Evolutionary conservation across 352 stramenopile species (phyloP), one percentile per base, ranked within the genome.

Genomic region (Globisporangium rhizosaccharum): DNA sequence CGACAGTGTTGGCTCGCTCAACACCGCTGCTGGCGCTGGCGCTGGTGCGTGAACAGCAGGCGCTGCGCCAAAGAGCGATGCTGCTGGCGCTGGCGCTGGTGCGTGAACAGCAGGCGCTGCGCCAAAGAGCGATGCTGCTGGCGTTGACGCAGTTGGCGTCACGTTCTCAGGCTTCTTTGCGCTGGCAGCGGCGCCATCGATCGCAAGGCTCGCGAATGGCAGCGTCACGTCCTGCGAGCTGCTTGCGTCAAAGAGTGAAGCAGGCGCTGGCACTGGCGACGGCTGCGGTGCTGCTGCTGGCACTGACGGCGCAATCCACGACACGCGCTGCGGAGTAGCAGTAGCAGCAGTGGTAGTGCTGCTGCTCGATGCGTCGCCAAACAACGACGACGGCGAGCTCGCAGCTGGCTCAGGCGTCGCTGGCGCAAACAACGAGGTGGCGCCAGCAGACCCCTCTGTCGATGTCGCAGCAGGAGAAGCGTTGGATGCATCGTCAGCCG

Each of bases 91-190:
- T 18, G 39, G 39, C 12, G 39, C 39, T 12, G 39, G 39, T 45
- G 39, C 14, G 2, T 15, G 39, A 45, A 45, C 18, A 6, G 39
- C 54, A 33, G 18, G 25, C 12, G 57, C 39, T 25, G 49, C 65
- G 48, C 18, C 46, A 51, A 68, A 75, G 41, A 73, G 63, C 26
- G 50, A 68, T 1, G 57, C 30, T 26, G 58, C 54, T 39, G 49
- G 49, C 1, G 44, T n/a, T 28, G 44, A 26, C 11, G 33, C 9
- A 39, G 5, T 39, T 39, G 18, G 9, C n/a, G 18, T 15, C 3
- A 57, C 46, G 59, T 41, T 11, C 33, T 39, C 33, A 10, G 72
- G 60, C 0, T 70, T 46, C 11, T 57, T 61, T 3, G 67, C 57
- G 18, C 66, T 66, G 18, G 44, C 17, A 25, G 44, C 17, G 11